These are phyloP conservation scores for Phytophthora foliorum DNA, from an alignment of 352 stramenopile species.

Conservation along the genomic window DNA sequence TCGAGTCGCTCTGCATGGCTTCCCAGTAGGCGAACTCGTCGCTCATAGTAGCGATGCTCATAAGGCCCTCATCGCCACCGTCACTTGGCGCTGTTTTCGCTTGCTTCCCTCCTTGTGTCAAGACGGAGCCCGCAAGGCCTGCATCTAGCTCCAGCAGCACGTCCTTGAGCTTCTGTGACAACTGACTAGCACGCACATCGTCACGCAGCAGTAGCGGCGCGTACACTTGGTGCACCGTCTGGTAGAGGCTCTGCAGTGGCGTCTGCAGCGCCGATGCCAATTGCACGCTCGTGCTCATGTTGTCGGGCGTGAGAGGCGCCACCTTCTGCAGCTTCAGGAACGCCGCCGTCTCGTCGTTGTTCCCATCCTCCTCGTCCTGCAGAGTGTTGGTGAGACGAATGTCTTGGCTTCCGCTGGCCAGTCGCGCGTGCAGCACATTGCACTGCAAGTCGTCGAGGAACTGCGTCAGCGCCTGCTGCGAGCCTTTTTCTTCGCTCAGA, in stretches of 20 bases:
- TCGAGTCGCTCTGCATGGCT: conserved; percentile 50
- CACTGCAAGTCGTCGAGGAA: conserved; percentile 85
- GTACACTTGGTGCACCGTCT: conserved; percentile 86
- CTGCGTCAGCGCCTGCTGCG: conserved; percentile 56
- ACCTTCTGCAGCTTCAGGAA: conserved; percentile 71
- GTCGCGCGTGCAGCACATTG: conserved; percentile 62
- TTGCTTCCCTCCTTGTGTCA: conserved; percentile 38
- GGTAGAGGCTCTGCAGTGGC: conserved; percentile 84
- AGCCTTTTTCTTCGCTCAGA: conserved; percentile 49
- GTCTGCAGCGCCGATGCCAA: conserved; percentile 75
- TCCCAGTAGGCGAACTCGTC: conserved; percentile 94
- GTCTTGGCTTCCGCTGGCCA: conserved; percentile 35
- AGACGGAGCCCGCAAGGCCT: conserved; percentile 59
- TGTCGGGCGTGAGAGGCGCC: conserved; percentile 65
- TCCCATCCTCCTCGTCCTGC: conserved; percentile 14
- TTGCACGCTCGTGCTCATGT: conserved; percentile 79
- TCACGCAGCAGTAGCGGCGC: conserved; percentile 76
- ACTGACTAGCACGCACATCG: conserved; percentile 46
- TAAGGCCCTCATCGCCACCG: conserved; percentile 51
- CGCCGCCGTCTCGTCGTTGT: conserved; percentile 49
- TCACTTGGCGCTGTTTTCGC: conserved; percentile 29
- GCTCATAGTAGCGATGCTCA: conserved; percentile 82
- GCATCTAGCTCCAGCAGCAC: conserved; percentile 79
- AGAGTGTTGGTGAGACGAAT: conserved; percentile 31
- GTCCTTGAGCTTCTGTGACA: conserved; percentile 88